Evolutionary conservation across 192 early-diverging fungal genomes (phyloP).

Genomic region (Phycomyces nitens): DNA sequence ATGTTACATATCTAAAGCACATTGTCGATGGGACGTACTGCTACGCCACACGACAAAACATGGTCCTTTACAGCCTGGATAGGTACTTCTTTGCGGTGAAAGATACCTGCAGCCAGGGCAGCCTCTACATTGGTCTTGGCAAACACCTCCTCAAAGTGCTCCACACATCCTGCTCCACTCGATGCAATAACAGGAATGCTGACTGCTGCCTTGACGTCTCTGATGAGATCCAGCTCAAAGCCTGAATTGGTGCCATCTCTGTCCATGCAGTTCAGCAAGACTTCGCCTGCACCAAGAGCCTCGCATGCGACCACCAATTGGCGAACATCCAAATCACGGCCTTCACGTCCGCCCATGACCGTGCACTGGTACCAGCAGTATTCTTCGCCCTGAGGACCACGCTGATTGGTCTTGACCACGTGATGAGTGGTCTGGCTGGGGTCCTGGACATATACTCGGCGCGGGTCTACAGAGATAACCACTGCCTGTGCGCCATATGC

Average conservation of each 20-base stretch:
- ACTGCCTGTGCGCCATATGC: constrained; percentile 98
- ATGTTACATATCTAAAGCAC: constrained; percentile 1
- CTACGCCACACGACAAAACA: constrained; percentile 47
- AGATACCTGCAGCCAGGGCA: constrained; percentile 96
- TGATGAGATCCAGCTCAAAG: constrained; percentile 85
- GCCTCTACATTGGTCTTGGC: constrained; percentile 86
- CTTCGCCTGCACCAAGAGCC: constrained; percentile 92
- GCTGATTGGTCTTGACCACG: constrained; percentile 60
- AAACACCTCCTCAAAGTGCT: constrained; percentile 91
- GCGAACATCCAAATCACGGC: constrained; percentile 87
- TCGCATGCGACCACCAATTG: constrained; percentile 89
- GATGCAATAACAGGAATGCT: constrained; percentile 97
- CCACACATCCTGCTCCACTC: constrained; percentile 82
- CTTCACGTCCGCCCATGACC: constrained; percentile 95
- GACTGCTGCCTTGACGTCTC: constrained; percentile 74
- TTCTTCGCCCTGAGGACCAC: constrained; percentile 88
- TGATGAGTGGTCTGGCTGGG: constrained; percentile 76
- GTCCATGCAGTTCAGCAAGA: constrained; percentile 99
- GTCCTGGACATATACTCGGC: constrained; percentile 83
- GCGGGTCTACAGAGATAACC: constrained; percentile 97
- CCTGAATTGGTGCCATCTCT: constrained; percentile 97
- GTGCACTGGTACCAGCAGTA: constrained; percentile 99
- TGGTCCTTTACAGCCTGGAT: constrained; percentile 81
- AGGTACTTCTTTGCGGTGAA: constrained; percentile 93
- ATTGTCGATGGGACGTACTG: constrained; percentile 46